Evolutionary conservation across 2,329 filamentous ascomycete species (phyloP), one percentile per base, ranked within the genome.

Genomic region (Ophiostoma populinum): DNA sequence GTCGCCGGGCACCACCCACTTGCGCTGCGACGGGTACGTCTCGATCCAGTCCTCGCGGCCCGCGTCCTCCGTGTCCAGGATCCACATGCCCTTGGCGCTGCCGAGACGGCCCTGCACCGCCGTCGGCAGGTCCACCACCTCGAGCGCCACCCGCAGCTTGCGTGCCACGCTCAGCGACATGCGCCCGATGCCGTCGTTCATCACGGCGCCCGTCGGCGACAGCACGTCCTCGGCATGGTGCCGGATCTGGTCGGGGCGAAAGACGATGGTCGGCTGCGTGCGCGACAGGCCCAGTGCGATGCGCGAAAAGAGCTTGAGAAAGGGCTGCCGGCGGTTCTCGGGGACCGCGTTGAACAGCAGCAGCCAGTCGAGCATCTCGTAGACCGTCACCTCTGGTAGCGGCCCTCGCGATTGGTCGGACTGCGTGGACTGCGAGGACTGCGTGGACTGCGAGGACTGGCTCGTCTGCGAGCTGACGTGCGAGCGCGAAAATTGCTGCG

Each of bases 31-130:
- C 0, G 58, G 61, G 37, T 62, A 71, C 0, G 76, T 69, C 37
- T 75, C 63, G 27, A 85, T 79, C 76, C 75, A 80, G 12, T 71
- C 53, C 0, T 57, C 48, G 2, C 62, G 54, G 1, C 54, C 54
- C 0, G 51, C 51, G 18, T 67, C 61, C 1, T 56, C 47, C 0
- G 60, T 56, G 43, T 77, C 72, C 5, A 76, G 52, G 31, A 77
- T 62, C 80, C 79, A 86, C 43, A 86, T 60, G 0, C 80, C 81
- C 50, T 87, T 87, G 1, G 76, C 76, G 13, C 75, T 70, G 8
- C 71, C 76, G 24, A 86, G 66, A 1, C 81, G 67, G 2, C 61
- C 79, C 50, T 87, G 80, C 30, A 76, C 73, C 0, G 65, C 74
- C 22, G 68, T 67, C 0, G 78, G 77, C 0, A 68, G 49, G n/a